These are phyloP conservation scores for Cyberlindnera mycetangii DNA, from an alignment of 805 yeast species.

Conservation along the genomic window DNA sequence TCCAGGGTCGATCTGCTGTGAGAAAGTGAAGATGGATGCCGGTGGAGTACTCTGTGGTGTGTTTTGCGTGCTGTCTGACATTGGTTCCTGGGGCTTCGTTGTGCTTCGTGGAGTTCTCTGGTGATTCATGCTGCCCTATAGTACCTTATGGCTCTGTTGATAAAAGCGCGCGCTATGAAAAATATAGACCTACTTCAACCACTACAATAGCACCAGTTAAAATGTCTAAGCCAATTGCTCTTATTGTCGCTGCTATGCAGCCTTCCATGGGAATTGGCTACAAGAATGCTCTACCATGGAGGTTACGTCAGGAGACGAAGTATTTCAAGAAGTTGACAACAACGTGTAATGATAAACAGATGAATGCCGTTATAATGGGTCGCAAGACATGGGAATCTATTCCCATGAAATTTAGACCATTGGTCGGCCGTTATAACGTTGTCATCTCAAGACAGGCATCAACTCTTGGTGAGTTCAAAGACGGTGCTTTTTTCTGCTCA, in stretches of 20 bases:
- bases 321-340: conserved; percentile 75
- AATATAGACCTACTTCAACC: not conserved
- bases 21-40: not conserved
- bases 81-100: no score
- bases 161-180: not conserved
- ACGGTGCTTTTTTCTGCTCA: conserved; percentile 34
- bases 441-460: conserved; percentile 54
- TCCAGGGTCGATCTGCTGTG: not conserved
- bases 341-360: conserved; percentile 25
- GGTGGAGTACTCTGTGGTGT: not conserved
- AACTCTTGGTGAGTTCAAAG: conserved; percentile 13
- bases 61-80: no score
- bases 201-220: not conserved
- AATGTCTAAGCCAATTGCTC: conserved; percentile 40
- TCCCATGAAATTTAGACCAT: conserved; percentile 79
- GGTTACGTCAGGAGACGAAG: conserved; percentile 76
- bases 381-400: conserved; percentile 95
- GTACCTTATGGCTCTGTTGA: no score
- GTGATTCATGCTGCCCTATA: no score
- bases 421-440: conserved; percentile 71
- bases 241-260: conserved; percentile 82
- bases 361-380: conserved; percentile 91
- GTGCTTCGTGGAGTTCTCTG: no score
- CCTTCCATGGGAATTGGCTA: conserved; percentile 84
- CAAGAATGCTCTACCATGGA: conserved; percentile 86